phyloP scores from a whole-genome alignment of 176 grass and related monocot species.

The Aegilops longissima region DNA sequence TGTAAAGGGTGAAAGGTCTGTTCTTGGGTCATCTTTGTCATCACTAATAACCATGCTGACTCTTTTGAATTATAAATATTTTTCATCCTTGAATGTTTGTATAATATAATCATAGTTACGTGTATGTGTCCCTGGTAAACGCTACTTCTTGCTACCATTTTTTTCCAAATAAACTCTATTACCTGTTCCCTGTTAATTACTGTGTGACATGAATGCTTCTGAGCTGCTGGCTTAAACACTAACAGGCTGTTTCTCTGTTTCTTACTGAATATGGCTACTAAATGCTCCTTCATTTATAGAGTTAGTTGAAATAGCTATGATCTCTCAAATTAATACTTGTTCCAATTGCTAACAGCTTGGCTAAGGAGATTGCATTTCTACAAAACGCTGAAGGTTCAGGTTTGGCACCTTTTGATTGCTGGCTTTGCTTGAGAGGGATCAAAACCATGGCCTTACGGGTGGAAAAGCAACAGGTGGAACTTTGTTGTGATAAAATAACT shows the following conservation, averaged over 20 bases:
- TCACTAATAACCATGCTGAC: background rate
- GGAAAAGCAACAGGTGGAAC: slow-evolving; percentile 82
- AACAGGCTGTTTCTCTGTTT: background rate
- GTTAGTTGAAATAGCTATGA: background rate
- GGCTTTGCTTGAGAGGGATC: slow-evolving; percentile 86
- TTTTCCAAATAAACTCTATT: background rate
- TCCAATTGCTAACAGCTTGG: slow-evolving; percentile 56
- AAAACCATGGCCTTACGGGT: slow-evolving; percentile 95
- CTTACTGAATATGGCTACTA: background rate
- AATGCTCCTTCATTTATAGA: background rate
- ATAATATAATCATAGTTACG: background rate
- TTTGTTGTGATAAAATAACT: background rate
- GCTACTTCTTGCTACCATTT: background rate
- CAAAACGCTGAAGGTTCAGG: slow-evolving; percentile 96
- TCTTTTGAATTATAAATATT: background rate
- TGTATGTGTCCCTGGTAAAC: background rate
- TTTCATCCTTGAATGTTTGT: background rate
- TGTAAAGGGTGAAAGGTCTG: slow-evolving; percentile 87
- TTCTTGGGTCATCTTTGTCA: background rate
- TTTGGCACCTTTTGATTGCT: slow-evolving; percentile 88
- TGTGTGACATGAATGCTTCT: background rate
- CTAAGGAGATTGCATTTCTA: slow-evolving; percentile 85
- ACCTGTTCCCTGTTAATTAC: background rate
- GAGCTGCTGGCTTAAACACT: background rate
- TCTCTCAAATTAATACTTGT: background rate